phyloP scores from a whole-genome alignment of 164 flowering plant genomes.

The Magnolia sinica region DNA sequence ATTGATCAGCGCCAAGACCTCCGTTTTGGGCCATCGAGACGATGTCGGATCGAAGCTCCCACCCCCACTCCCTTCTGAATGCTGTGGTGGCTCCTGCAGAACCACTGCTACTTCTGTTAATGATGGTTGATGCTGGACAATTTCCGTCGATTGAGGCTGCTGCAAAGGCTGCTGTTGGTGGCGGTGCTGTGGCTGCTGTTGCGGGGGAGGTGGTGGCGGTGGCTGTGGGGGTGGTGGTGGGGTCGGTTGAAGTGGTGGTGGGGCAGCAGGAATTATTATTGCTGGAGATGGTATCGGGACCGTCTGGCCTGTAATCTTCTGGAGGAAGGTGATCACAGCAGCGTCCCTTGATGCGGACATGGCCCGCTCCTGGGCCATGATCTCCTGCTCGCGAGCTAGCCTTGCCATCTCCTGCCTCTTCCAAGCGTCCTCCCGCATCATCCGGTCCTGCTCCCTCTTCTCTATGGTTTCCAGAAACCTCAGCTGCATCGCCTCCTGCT shows the following conservation, averaged over 20 bases:
- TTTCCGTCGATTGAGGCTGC: slow-evolving; percentile 7
- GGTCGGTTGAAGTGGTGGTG: slow-evolving; percentile 2
- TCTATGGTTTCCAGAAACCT: slow-evolving; percentile 62
- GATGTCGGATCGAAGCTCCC: slow-evolving; percentile 38
- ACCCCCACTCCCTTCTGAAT: slow-evolving; percentile 18
- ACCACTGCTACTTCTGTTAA: slow-evolving; percentile 31
- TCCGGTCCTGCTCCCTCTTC: slow-evolving; percentile 69
- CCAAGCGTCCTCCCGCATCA: slow-evolving; percentile 76
- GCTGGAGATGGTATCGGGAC: slow-evolving; percentile 20
- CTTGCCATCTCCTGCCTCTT: slow-evolving; percentile 63
- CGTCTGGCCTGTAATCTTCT: slow-evolving; percentile 60
- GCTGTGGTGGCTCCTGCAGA: slow-evolving; percentile 32
- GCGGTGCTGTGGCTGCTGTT: slow-evolving; percentile 15
- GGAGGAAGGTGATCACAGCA: slow-evolving; percentile 55
- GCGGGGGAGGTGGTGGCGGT: slow-evolving; percentile 16
- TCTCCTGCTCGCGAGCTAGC: slow-evolving; percentile 50
- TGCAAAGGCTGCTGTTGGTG: slow-evolving; percentile 19
- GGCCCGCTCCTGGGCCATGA: slow-evolving; percentile 60
- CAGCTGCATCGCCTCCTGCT: slow-evolving; percentile 67
- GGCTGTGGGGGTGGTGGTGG: slow-evolving; percentile 15
- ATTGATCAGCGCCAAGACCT: slow-evolving; percentile 54
- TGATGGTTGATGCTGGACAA: slow-evolving; percentile 20
- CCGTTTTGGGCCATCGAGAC: slow-evolving; percentile 66
- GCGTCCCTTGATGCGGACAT: slow-evolving; percentile 67
- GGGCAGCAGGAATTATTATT: slow-evolving; percentile 14